A percentile compares a stretch with the other conserved stretches of the same genome.
These are phyloP conservation scores for Vanderwaltozyma polyspora DNA, from an alignment of 805 yeast species.

Conservation along the genomic window DNA sequence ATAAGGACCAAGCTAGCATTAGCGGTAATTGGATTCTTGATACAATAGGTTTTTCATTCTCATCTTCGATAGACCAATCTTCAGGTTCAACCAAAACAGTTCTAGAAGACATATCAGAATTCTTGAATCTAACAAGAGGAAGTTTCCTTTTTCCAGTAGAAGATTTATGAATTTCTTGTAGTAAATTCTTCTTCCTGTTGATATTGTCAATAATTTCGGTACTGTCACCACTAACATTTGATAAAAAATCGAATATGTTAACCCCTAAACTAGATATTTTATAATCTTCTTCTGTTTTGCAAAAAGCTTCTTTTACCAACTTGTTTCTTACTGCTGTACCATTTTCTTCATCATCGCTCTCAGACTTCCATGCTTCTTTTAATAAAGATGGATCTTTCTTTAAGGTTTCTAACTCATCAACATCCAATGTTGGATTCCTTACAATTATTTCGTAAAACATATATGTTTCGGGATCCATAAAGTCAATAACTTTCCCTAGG, in stretches of 20 bases:
- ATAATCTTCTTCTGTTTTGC: slow-evolving; percentile 6
- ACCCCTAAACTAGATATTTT: slow-evolving; percentile 28
- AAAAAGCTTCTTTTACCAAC: slow-evolving; percentile 16
- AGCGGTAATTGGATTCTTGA: slow-evolving; percentile 74
- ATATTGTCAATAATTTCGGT: slow-evolving; percentile 26
- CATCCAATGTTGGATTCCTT: slow-evolving; percentile 9
- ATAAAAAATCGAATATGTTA: slow-evolving; percentile 39
- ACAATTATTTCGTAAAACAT: slow-evolving; percentile 26
- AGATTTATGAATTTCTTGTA: slow-evolving; percentile 33
- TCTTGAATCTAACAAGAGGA: slow-evolving; percentile 70
- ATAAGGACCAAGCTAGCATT: slow-evolving; percentile 91
- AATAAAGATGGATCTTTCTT: slow-evolving; percentile 9
- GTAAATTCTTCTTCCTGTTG: slow-evolving; percentile 37
- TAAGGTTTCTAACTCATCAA: slow-evolving; percentile 12
- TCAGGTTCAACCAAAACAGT: slow-evolving; percentile 77
- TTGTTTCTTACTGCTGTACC: slow-evolving; percentile 17
- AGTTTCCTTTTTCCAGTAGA: slow-evolving; percentile 35
- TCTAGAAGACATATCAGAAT: slow-evolving; percentile 60
- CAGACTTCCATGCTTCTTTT: slow-evolving; percentile 12
- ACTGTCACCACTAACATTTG: slow-evolving; percentile 18
- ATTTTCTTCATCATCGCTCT: slow-evolving; percentile 7
- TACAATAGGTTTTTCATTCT: slow-evolving; percentile 53
- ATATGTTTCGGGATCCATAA: slow-evolving; percentile 42
- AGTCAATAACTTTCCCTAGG: slow-evolving; percentile 55
- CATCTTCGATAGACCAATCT: slow-evolving; percentile 70